Percentiles rank a stretch among this genome's conserved stretches.
Conservation (phyloP, 805 yeast genomes). For the Pichia membranifaciens region DNA sequence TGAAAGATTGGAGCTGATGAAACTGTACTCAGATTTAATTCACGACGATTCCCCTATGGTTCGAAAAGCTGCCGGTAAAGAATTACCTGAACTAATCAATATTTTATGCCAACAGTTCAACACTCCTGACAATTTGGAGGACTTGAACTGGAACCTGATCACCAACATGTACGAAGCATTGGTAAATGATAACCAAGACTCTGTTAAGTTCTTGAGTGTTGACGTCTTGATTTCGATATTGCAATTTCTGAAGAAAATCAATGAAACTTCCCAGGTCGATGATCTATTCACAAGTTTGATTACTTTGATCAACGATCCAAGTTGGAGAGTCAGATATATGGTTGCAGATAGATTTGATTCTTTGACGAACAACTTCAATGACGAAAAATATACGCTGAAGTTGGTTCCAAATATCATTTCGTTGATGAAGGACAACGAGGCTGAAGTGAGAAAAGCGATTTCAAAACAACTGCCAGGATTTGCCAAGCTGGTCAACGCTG, state of each 20-base stretch:
- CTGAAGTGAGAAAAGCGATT: constrained; percentile 93
- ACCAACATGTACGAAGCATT: constrained; percentile 76
- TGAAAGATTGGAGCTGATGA: constrained; percentile 56
- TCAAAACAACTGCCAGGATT: constrained; percentile 86
- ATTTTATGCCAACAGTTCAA: constrained; percentile 34
- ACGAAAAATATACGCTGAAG: constrained; percentile 50
- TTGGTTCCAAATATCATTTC: constrained; percentile 66
- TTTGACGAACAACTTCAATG: constrained; percentile 60
- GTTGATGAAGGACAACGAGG: constrained; percentile 86
- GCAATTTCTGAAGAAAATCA: constrained; percentile 53
- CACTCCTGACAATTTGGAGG: constrained; percentile 40
- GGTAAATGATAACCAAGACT: constrained; percentile 85
- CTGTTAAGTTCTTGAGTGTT: constrained; percentile 84
- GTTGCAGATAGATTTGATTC: constrained; percentile 89
- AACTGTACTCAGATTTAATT: constrained; percentile 62
- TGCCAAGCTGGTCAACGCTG: constrained; percentile 42
- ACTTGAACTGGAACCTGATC: constrained; percentile 69
- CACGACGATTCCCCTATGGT: constrained; percentile 98
- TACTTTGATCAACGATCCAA: constrained; percentile 74
- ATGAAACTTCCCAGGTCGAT: constrained; percentile 53
- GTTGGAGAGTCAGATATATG: constrained; percentile 98
- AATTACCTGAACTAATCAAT: constrained; percentile 70
- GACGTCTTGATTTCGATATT: constrained; percentile 83
- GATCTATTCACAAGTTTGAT: constrained; percentile 62
- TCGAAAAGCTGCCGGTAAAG: constrained; percentile 85